These are phyloP conservation scores for Penicillium sp. DNA, from an alignment of 2,329 filamentous ascomycete genomes.

Conservation along the genomic window DNA sequence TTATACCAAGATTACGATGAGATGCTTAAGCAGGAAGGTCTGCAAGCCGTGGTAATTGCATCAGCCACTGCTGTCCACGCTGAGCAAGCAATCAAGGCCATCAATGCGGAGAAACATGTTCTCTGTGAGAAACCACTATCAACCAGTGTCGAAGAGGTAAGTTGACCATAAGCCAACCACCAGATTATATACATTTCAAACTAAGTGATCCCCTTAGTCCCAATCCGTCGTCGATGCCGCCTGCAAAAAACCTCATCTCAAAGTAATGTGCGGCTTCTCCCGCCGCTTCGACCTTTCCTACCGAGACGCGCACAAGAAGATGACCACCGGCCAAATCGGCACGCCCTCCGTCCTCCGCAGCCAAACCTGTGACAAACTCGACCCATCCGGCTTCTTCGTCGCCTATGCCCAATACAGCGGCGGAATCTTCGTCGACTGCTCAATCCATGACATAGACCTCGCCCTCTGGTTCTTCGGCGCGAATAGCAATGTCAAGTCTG, in stretches of 20 bases:
- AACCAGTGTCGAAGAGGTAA: slow-evolving; percentile 59
- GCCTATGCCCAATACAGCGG: slow-evolving; percentile 64
- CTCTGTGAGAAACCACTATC: slow-evolving; percentile 57
- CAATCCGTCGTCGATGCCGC: slow-evolving; percentile 61
- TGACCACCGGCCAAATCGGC: slow-evolving; percentile 58
- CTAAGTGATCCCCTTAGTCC: slow-evolving; percentile 43
- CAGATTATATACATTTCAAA: background rate
- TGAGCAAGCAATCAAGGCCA: slow-evolving; percentile 58
- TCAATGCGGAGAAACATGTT: slow-evolving; percentile 55
- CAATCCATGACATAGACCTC: slow-evolving; percentile 69
- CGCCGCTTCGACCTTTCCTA: slow-evolving; percentile 67
- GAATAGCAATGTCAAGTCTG: slow-evolving; percentile 55
- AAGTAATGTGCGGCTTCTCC: slow-evolving; percentile 67
- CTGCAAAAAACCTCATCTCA: slow-evolving; percentile 56
- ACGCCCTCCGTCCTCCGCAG: slow-evolving; percentile 60
- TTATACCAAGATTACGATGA: slow-evolving; percentile 57
- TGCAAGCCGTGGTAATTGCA: slow-evolving; percentile 57
- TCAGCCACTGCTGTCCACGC: slow-evolving; percentile 58
- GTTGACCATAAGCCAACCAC: slow-evolving; percentile 19
- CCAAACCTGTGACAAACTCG: slow-evolving; percentile 67
- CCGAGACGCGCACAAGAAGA: slow-evolving; percentile 57
- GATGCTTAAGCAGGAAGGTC: slow-evolving; percentile 56
- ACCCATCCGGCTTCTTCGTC: slow-evolving; percentile 67
- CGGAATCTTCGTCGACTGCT: slow-evolving; percentile 70
- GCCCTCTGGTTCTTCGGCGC: slow-evolving; percentile 64